Base-by-base conservation (phyloP, 371 early-diverging fungal genomes). In the Mucor sp. region DNA sequence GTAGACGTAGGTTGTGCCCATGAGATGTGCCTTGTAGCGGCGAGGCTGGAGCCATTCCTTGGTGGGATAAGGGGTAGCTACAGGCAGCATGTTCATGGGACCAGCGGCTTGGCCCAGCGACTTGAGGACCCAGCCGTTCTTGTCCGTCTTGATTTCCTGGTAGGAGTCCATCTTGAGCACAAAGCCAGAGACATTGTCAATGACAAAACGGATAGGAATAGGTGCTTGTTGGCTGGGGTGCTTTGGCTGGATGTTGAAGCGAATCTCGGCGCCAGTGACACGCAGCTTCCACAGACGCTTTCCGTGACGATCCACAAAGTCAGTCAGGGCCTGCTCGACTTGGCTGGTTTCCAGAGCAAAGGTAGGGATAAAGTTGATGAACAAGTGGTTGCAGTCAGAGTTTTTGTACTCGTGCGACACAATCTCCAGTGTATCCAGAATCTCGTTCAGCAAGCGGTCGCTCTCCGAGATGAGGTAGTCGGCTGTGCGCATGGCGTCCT, bases 1-100 rank as follows among this genome's bases (percentile, higher is more conserved):
- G 70, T 99, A 97, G 33, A 99, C 95, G 71, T 97, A 99, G 23
- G 98, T 96, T 9, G 99, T 99, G 53, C 97, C 98, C 93, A 97
- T 94, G 69, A 96, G 81, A 69, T 98, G 97, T 61, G 97, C 99
- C 90, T 95, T 94, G 89, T 97, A 95, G 72, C 99, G 95, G 67
- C 94, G 93, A 65, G 97, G 97, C 85, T 98, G 98, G 63, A 99
- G 89, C 89, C 92, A 89, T 77, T 96, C 96, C 89, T 96, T 97
- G 70, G 94, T 92, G 60, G 93, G 90, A 73, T 98, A 96, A 72
- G 93, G 93, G 57, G 91, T 89, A 56, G 86, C 82, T 44, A 94
- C 91, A 28, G 93, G 90, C 76, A 90, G 88, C 70, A 92, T 87
- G 76, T 98, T 95, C 81, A 93, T 86, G 9, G 94, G 79, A 37